Evolutionary conservation across 352 stramenopile species (phyloP).

Genomic region (Phytophthora europaea): DNA sequence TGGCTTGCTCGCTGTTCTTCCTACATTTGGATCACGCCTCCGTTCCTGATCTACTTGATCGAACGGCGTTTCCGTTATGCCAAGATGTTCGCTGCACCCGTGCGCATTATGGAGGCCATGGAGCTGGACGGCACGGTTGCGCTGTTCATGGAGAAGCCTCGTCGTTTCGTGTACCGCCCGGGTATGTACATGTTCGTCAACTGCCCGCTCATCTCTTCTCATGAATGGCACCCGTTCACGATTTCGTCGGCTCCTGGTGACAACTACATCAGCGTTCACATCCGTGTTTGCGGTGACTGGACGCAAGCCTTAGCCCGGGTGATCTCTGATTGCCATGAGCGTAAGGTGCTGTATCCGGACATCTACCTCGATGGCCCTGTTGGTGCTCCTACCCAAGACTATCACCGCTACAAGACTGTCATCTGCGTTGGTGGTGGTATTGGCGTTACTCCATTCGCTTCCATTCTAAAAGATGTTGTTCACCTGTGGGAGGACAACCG

Average conservation of each 20-base stretch:
- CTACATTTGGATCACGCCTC: slow-evolving; percentile 75
- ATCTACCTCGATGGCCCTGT: slow-evolving; percentile 84
- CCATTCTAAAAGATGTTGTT: slow-evolving; percentile 82
- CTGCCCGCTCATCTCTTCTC: slow-evolving; percentile 76
- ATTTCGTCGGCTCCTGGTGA: slow-evolving; percentile 89
- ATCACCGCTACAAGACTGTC: slow-evolving; percentile 80
- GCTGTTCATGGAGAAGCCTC: slow-evolving; percentile 83
- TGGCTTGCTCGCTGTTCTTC: slow-evolving; percentile 68
- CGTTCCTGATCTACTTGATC: slow-evolving; percentile 77
- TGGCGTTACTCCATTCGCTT: slow-evolving; percentile 86
- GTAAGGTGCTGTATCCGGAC: slow-evolving; percentile 69
- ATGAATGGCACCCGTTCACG: slow-evolving; percentile 94
- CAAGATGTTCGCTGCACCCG: slow-evolving; percentile 72
- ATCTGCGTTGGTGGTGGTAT: slow-evolving; percentile 83
- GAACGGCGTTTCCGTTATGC: slow-evolving; percentile 78
- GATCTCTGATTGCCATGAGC: slow-evolving; percentile 72
- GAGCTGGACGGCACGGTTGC: slow-evolving; percentile 75
- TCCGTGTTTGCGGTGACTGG: slow-evolving; percentile 81
- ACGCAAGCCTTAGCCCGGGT: slow-evolving; percentile 67
- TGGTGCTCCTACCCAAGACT: slow-evolving; percentile 79
- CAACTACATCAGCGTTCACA: slow-evolving; percentile 87
- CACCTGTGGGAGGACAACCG: slow-evolving; percentile 83
- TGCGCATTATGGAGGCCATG: slow-evolving; percentile 76
- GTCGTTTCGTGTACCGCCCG: slow-evolving; percentile 75
- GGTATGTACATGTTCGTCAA: slow-evolving; percentile 93